Evolutionary conservation across 106 monocot species (phyloP).

Genomic region (Vanilla planifolia): DNA sequence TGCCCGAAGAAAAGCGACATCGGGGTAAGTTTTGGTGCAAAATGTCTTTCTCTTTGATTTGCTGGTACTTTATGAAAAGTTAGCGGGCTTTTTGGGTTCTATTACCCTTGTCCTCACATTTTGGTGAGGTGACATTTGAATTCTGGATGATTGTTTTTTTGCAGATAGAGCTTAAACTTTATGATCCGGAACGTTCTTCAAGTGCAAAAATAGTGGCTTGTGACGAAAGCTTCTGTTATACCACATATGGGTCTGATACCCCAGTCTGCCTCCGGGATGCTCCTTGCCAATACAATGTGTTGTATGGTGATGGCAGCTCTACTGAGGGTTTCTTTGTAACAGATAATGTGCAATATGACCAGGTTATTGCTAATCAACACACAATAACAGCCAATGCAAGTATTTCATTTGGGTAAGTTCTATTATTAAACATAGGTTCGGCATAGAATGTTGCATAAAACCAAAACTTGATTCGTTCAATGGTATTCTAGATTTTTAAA

Average conservation of each 20-base stretch:
- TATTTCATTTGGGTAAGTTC: conserved; percentile 55
- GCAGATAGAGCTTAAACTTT: conserved; percentile 35
- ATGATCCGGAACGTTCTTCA: conserved; percentile 34
- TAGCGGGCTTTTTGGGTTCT: neutral
- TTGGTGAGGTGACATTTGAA: neutral
- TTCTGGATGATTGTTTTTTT: conserved; percentile 1
- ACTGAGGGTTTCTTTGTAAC: conserved; percentile 49
- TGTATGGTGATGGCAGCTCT: conserved; percentile 61
- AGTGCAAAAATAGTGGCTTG: conserved; percentile 26
- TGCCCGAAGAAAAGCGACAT: conserved; percentile 44
- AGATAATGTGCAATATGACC: conserved; percentile 36
- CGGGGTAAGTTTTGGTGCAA: conserved; percentile 15
- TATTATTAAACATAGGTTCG: no score
- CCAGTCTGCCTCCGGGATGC: conserved; percentile 20
- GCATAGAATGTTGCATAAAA: no score
- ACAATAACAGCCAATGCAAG: conserved; percentile 33
- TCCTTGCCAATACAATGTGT: conserved; percentile 39
- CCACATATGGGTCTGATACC: conserved; percentile 10
- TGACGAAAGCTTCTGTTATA: conserved; percentile 34
- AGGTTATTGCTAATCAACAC: conserved; percentile 34
- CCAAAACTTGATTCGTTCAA: no score
- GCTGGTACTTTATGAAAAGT: neutral
- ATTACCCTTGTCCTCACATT: neutral
- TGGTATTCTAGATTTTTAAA: no score
- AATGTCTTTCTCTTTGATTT: neutral